A percentile compares a stretch with the other conserved stretches of the same genome.
Conservation (phyloP, 2,329 filamentous ascomycete genomes). For the Ophiostoma sp. region DNA sequence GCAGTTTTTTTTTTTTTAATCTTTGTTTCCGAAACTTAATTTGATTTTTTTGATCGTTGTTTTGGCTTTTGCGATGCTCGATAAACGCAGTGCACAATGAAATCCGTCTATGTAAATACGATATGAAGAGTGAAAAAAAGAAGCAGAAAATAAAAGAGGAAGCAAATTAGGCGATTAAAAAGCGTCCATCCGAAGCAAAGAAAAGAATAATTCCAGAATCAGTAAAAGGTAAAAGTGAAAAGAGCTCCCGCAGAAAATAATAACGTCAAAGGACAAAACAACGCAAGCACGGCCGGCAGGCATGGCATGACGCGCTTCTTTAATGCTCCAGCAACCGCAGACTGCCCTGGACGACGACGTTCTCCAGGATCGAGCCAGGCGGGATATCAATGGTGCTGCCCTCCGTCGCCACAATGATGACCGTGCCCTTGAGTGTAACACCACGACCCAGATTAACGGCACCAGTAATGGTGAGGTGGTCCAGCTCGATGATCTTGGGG, state of each 20-base stretch:
- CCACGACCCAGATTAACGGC: conserved; percentile 95
- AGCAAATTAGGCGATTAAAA: neutral
- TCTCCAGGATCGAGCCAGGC: conserved; percentile 94
- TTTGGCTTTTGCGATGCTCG: conserved; percentile 7
- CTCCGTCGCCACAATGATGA: conserved; percentile 98
- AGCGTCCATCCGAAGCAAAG: neutral
- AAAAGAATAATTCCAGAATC: conserved; percentile 5
- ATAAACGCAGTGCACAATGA: neutral
- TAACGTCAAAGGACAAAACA: neutral
- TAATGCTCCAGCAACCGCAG: conserved; percentile 72
- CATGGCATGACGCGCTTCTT: neutral
- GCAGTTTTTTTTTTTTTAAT: neutral
- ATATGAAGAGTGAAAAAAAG: neutral
- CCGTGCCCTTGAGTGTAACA: conserved; percentile 94
- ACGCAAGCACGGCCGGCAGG: neutral
- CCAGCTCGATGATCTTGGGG: conserved; percentile 86
- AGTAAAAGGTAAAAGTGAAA: neutral
- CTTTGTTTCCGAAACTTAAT: neutral
- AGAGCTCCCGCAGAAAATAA: neutral
- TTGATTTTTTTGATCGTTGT: neutral
- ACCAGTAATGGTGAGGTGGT: conserved; percentile 96
- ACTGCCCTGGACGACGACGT: conserved; percentile 97
- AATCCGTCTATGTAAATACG: conserved; percentile 5
- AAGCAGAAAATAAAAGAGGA: neutral
- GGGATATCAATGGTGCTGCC: conserved; percentile 97